phyloP scores from a whole-genome alignment of 805 yeast species.

The Monosporozyma unispora region DNA sequence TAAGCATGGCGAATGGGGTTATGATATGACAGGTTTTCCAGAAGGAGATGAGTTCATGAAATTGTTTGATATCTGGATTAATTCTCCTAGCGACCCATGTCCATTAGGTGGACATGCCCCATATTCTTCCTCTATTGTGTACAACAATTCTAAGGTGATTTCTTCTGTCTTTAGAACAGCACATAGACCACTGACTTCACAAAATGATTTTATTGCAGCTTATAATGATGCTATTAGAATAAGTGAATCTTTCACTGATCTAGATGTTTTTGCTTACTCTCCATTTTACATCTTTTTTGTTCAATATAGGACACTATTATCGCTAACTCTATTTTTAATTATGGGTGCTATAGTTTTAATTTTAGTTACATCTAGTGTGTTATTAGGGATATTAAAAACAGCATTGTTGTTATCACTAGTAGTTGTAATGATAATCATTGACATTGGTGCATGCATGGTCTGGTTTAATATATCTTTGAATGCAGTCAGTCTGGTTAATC shows the following conservation, averaged over 20 bases:
- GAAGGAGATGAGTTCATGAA: conserved; percentile 60
- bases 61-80: conserved; percentile 74
- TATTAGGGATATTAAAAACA: conserved; percentile 60
- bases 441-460: conserved; percentile 76
- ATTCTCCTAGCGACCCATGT: conserved; percentile 78
- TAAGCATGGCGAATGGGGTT: conserved; percentile 53
- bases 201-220: conserved; percentile 74
- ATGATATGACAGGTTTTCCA: conserved; percentile 78
- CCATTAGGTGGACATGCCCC: conserved; percentile 96
- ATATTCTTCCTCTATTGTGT: conserved; percentile 51
- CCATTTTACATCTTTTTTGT: conserved; percentile 90
- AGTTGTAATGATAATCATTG: conserved; percentile 54
- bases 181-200: conserved; percentile 74
- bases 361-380: conserved; percentile 41
- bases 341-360: conserved; percentile 44
- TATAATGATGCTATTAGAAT: conserved; percentile 64
- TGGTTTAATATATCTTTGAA: conserved; percentile 68
- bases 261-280: conserved; percentile 77
- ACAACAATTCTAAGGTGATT: conserved; percentile 35
- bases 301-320: conserved; percentile 64
- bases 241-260: conserved; percentile 45
- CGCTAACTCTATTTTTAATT: conserved; percentile 48
- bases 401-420: conserved; percentile 49
- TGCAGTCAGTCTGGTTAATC: conserved; percentile 82
- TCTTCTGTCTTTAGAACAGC: conserved; percentile 71